phyloP scores from a whole-genome alignment of 176 grass and related monocot genomes.

The Phyllostachys edulis region DNA sequence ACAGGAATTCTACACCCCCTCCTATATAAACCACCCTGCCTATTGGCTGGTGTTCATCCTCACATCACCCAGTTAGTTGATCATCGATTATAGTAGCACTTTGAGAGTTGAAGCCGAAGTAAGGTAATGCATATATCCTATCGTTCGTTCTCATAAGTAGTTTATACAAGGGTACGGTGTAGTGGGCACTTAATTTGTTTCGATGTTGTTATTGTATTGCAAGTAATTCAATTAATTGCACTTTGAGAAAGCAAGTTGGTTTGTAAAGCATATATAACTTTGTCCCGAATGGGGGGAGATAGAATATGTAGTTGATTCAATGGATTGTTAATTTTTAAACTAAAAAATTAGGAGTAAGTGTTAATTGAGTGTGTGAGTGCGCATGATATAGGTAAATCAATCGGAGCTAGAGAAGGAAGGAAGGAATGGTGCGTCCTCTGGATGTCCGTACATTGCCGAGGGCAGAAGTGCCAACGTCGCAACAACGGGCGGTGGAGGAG shows the following conservation, averaged over 20 bases:
- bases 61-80: background rate
- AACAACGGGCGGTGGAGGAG: background rate
- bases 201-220: background rate
- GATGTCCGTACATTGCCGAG: background rate
- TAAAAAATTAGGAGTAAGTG: background rate
- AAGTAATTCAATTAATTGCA: background rate
- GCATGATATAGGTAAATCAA: background rate
- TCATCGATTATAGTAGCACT: background rate
- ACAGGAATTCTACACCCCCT: too few relatives aligned
- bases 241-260: background rate
- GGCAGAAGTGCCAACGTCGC: fast-evolving
- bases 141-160: background rate
- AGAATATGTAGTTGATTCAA: too few relatives aligned
- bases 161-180: background rate
- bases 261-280: too few relatives aligned
- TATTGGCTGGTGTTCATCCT: background rate
- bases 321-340: background rate
- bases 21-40: background rate
- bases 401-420: background rate
- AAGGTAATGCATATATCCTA: constrained; percentile 3
- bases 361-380: too few relatives aligned
- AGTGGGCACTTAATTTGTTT: background rate
- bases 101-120: background rate
- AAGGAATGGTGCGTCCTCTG: background rate
- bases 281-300: too few relatives aligned